Conservation (phyloP, 768 basidiomycete genomes). For the Hericium erinaceus region DNA sequence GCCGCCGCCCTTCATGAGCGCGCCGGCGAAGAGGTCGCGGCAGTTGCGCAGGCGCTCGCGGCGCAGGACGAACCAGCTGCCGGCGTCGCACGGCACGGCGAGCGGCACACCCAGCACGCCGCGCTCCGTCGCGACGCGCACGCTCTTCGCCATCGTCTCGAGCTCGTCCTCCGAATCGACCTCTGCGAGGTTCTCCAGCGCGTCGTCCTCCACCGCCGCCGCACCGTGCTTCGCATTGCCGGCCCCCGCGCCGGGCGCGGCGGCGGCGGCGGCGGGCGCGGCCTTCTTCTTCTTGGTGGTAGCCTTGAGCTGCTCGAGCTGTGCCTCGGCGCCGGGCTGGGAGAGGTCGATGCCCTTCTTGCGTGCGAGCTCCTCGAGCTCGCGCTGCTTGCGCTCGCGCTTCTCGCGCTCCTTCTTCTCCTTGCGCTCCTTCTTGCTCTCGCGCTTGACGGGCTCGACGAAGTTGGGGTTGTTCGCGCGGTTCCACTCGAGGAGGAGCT, state of each 20-base stretch:
- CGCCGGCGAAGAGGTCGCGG: slow-evolving; percentile 22
- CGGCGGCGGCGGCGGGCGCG: slow-evolving; percentile 34
- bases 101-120: slow-evolving; percentile 57
- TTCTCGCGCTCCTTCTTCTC: slow-evolving; percentile 76
- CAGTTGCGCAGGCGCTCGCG: slow-evolving; percentile 49
- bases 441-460: slow-evolving; percentile 79
- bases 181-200: slow-evolving; percentile 59
- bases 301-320: slow-evolving; percentile 21
- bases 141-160: slow-evolving; percentile 59
- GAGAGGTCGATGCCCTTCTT: slow-evolving; percentile 39
- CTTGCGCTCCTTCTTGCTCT: slow-evolving; percentile 83
- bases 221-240: slow-evolving; percentile 36
- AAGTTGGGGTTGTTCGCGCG: slow-evolving; percentile 81
- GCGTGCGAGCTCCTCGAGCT: slow-evolving; percentile 58
- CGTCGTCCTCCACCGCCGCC: slow-evolving; percentile 42
- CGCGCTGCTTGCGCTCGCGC: slow-evolving; percentile 70
- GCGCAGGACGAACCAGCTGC: slow-evolving; percentile 76
- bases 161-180: slow-evolving; percentile 82
- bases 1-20: slow-evolving; percentile 18
- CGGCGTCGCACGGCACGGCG: slow-evolving; percentile 63
- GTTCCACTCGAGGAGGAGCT: slow-evolving; percentile 87
- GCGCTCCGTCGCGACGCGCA: slow-evolving; percentile 44
- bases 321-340: slow-evolving; percentile 31
- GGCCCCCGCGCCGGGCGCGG: slow-evolving; percentile 22
- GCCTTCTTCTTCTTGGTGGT: slow-evolving; percentile 53